These are phyloP conservation scores for Pseudozyma sp. DNA, from an alignment of 1,284 basidiomycete genomes.

Conservation along the genomic window DNA sequence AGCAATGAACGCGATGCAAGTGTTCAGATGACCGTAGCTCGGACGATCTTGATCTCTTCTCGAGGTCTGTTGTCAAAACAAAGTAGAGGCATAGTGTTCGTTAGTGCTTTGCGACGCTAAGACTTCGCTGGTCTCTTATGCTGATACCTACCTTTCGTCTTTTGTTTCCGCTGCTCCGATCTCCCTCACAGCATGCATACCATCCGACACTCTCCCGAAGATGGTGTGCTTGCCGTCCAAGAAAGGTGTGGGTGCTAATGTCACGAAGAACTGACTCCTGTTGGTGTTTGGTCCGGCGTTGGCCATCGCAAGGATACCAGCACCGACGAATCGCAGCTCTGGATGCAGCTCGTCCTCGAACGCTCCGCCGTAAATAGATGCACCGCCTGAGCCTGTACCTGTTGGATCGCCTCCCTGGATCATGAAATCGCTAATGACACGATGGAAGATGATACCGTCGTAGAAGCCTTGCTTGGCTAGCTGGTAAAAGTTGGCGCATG, in stretches of 20 bases:
- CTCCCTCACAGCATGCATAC: conserved; percentile 72
- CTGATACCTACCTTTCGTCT: conserved; percentile 40
- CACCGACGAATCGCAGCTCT: conserved; percentile 88
- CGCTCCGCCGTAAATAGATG: conserved; percentile 70
- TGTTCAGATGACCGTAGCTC: conserved; percentile 20
- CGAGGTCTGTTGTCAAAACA: conserved; percentile 13
- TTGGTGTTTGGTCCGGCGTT: conserved; percentile 95
- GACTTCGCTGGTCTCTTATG: background rate
- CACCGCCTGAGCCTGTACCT: conserved; percentile 97
- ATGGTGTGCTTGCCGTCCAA: conserved; percentile 76
- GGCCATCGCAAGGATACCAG: conserved; percentile 97
- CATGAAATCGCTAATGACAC: conserved; percentile 99
- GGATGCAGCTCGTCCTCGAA: conserved; percentile 94
- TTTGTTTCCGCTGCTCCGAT: conserved; percentile 46
- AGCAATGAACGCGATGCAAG: background rate
- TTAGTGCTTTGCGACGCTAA: background rate
- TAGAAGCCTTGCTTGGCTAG: conserved; percentile 66
- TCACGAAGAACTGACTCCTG: conserved; percentile 98
- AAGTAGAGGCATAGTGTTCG: background rate
- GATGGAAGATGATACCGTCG: conserved; percentile 84
- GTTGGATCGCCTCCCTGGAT: conserved; percentile 97
- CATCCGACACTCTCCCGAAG: conserved; percentile 73
- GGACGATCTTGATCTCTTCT: conserved; percentile 49
- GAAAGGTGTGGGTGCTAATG: conserved; percentile 94
- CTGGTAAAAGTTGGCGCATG: conserved; percentile 63